These are phyloP conservation scores for Trichaptum fuscoviolaceum DNA, from an alignment of 768 basidiomycete genomes.

Conservation along the genomic window DNA sequence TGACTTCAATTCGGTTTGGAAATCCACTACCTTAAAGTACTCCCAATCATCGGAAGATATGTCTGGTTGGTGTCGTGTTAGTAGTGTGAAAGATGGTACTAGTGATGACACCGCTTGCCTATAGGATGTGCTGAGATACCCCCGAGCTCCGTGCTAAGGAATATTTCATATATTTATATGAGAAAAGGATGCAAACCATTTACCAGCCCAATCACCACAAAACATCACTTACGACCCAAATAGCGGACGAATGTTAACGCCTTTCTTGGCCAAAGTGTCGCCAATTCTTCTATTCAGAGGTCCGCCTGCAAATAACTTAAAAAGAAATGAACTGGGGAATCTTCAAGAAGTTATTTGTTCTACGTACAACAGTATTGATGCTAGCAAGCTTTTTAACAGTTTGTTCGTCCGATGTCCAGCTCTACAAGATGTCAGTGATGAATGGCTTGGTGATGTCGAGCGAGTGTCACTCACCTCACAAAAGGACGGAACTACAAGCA, in stretches of 20 bases:
- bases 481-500: constrained; percentile 20
- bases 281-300: background rate
- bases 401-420: constrained; percentile 8
- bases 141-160: background rate
- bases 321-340: background rate
- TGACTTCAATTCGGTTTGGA: background rate
- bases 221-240: constrained; percentile 10
- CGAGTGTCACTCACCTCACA: constrained; percentile 20
- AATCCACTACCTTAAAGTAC: background rate
- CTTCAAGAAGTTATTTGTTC: background rate
- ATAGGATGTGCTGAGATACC: background rate
- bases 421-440: constrained; percentile 10
- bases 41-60: background rate
- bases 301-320: background rate
- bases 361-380: background rate
- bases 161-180: background rate
- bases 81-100: background rate
- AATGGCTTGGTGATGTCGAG: constrained; percentile 12
- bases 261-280: constrained; percentile 15
- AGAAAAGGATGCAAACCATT: background rate
- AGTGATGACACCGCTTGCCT: background rate
- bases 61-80: background rate
- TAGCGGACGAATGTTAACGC: constrained; percentile 13
- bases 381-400: constrained; percentile 10
- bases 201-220: background rate